These are phyloP conservation scores for Nigrospora oryzae DNA, from an alignment of 2,329 filamentous ascomycete genomes.

Conservation along the genomic window DNA sequence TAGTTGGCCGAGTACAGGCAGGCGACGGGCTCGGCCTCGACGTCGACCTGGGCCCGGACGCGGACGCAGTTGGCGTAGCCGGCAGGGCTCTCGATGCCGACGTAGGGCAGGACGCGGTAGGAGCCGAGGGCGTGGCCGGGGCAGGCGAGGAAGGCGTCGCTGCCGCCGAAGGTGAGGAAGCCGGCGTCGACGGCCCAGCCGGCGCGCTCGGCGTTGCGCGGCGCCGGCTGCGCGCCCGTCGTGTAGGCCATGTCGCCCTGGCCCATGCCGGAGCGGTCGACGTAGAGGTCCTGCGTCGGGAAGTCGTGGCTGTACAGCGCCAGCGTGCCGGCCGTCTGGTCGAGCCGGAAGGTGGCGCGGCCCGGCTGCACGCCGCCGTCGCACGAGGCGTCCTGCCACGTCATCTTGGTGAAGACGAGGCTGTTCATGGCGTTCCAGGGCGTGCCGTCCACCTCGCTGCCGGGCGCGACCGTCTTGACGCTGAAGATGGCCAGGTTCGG, in stretches of 20 bases:
- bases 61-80: too few species aligned
- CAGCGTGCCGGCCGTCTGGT: conserved; percentile 24
- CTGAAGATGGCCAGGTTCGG: conserved; percentile 27
- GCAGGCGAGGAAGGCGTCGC: conserved; percentile 40
- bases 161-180: conserved; percentile 36
- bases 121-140: conserved; percentile 32
- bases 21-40: too few species aligned
- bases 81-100: too few species aligned
- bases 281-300: conserved; percentile 37
- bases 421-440: conserved; percentile 32
- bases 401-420: conserved; percentile 28
- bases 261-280: conserved; percentile 52
- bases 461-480: conserved; percentile 40
- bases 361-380: conserved; percentile 21
- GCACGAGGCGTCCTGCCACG: conserved; percentile 40
- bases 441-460: conserved; percentile 37
- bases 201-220: conserved; percentile 33
- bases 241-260: conserved; percentile 33
- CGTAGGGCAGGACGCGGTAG: conserved; percentile 24
- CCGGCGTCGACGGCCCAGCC: conserved; percentile 32
- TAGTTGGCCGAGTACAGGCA: too few species aligned
- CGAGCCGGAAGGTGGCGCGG: conserved; percentile 41
- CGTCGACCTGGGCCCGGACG: too few species aligned
- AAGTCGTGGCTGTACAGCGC: conserved; percentile 34
- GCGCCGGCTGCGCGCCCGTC: conserved; percentile 29